Base-by-base conservation (phyloP, 768 basidiomycete genomes). In the Collybiopsis luxurians region DNA sequence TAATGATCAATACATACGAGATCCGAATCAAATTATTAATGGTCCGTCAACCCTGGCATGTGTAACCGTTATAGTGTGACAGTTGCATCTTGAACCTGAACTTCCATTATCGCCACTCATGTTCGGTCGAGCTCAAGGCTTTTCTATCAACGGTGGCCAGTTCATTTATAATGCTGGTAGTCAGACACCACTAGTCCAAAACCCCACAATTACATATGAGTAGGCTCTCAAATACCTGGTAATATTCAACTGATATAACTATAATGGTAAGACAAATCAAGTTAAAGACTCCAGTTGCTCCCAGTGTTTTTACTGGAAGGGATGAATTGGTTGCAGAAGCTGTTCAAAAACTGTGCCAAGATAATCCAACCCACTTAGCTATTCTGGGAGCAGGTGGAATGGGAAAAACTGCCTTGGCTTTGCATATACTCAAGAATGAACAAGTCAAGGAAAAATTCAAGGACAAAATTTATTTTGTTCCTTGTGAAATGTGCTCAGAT, bases 351-450 rank as follows among this genome's bases (percentile, higher is more conserved):
- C 15, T 47, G 24, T 5, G 5, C 17, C 40, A 42, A 21, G 28
- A n/a, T 19, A 10, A 13, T 6, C 26, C 10, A 5, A 19, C 13
- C 10, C 34, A 31, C 27, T 15, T 51, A 13, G 42, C 83, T 46
- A 44, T 44, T 44, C 24, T 44, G 5, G 43, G 43, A n/a, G n/a
- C 43, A 44, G 43, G 43, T 19, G 43, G 43, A 5, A 44, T 44
- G n/a, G 43, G 43, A 5, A 44, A 44, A 44, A 44, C 43, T n/a
- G 43, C 43, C 17, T 24, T 44, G 43, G 24, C 43, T 44, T 24
- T 44, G n/a, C n/a, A 44, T 19, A 44, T 44, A 5, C 5, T 19
- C n/a, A 24, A 44, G 24, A 24, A 44, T n/a, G 43, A 6, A 24
- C 6, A 19, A 9, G n/a, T 44, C 6, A 44, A 7, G 6, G 43